These are phyloP conservation scores for Croton laevigatus DNA, from an alignment of 441 rosid genomes.

Conservation along the genomic window DNA sequence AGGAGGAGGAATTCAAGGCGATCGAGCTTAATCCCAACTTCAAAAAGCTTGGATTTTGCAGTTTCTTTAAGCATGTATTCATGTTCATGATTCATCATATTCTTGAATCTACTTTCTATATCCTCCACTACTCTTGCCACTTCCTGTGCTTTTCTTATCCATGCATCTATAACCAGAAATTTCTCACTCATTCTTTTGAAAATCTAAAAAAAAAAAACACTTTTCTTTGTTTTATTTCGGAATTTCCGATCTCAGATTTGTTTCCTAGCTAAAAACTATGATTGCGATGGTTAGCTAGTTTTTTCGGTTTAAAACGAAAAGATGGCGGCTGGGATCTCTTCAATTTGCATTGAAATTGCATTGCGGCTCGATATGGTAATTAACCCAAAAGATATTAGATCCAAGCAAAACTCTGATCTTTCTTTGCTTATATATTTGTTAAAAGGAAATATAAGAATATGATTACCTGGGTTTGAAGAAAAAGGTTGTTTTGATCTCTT, in stretches of 20 bases:
- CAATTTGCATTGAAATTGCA: too few relatives aligned
- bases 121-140: constrained; percentile 41
- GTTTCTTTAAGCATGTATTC: constrained; percentile 18
- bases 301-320: not conserved
- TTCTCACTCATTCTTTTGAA: constrained; percentile 23
- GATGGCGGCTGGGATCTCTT: not conserved
- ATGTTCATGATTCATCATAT: constrained; percentile 10
- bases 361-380: not conserved
- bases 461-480: too few relatives aligned
- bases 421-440: too few relatives aligned
- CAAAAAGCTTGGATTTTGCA: constrained; percentile 41
- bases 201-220: not conserved
- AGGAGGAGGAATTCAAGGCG: constrained; percentile 51
- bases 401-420: too few relatives aligned
- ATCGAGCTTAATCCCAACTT: constrained; percentile 49
- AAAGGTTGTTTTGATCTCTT: too few relatives aligned
- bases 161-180: constrained; percentile 34
- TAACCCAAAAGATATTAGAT: too few relatives aligned
- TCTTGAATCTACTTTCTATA: constrained; percentile 33
- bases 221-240: not conserved
- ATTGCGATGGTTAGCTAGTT: too few relatives aligned
- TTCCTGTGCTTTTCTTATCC: constrained; percentile 52
- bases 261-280: too few relatives aligned
- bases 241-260: too few relatives aligned
- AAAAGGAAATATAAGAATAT: too few relatives aligned